Base-by-base conservation (phyloP, 305 asterid genomes). In the Withania somnifera region DNA sequence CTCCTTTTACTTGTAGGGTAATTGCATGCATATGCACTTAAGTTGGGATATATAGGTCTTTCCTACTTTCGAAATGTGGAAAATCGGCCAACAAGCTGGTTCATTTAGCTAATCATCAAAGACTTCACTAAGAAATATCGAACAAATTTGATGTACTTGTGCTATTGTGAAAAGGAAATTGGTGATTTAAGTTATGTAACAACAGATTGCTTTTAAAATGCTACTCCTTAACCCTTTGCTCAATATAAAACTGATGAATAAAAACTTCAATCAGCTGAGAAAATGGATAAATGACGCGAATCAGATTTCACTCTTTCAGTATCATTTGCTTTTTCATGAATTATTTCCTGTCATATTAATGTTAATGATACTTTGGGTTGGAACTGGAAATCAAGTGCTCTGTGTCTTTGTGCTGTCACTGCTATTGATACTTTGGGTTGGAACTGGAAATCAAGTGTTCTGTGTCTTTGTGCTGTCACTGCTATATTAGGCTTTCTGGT, bases 401-500 rank as follows among this genome's bases (percentile, higher is more conserved):
- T 75, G 68, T 69, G 50, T 82, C 20, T 52, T 85, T 82, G 26
- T 58, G 68, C 42, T 77, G 19, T 69, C 53, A 80, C 78, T 80
- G 64, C 47, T 67, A 57, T 76, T 34, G 75, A 66, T 34, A 34
- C 50, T 34, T 66, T 2, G 50, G 51, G 36, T 36, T 67, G 78
- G 56, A 40, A 69, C 53, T 3, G 54, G 40, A 7, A 26, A 36
- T 67, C 17, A 53, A 68, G n/a, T 58, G 34, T 81, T 68, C 61
- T 75, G 68, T 69, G 50, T 82, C 20, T 52, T 85, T 82, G 26
- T 58, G 68, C 42, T 77, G 19, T 69, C 53, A 80, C 78, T 80
- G 64, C 47, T 67, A 57, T 76, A 80, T 83, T 87, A 94, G 99
- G 88, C 89, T 34, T 73, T 89, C 81, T 96, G 99, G 99, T 89